These are phyloP conservation scores for Aspergillus baeticus DNA, from an alignment of 495 filamentous ascomycete genomes.

Conservation along the genomic window DNA sequence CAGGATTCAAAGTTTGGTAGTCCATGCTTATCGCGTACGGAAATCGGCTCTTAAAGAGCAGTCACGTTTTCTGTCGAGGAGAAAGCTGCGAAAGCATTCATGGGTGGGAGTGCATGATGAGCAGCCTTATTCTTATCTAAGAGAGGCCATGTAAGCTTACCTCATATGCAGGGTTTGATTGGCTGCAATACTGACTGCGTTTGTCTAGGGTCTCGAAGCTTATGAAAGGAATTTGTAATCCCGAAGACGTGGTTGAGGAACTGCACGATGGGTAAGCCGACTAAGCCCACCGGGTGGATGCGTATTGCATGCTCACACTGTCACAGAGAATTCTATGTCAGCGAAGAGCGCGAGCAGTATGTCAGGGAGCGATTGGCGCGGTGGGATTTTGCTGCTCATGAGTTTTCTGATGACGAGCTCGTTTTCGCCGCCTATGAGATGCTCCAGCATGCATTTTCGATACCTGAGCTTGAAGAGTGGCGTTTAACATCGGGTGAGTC, in stretches of 20 bases:
- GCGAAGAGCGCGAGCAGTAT: conserved; percentile 54
- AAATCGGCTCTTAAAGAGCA: conserved; percentile 69
- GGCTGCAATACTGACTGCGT: neutral
- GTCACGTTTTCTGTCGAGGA: conserved; percentile 60
- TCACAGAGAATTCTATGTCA: conserved; percentile 44
- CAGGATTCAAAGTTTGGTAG: conserved; percentile 67
- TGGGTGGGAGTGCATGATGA: conserved; percentile 89
- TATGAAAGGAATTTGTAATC: conserved; percentile 88
- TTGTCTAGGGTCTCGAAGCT: conserved; percentile 75
- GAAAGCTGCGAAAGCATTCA: conserved; percentile 75
- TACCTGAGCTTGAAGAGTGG: conserved; percentile 80
- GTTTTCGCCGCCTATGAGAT: conserved; percentile 76
- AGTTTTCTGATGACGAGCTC: conserved; percentile 85
- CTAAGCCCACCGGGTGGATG: neutral
- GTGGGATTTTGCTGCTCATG: conserved; percentile 88
- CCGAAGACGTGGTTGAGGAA: conserved; percentile 55
- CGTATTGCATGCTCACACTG: neutral
- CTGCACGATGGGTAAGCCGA: conserved; percentile 41
- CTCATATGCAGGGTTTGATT: neutral
- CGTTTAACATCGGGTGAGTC: conserved; percentile 68
- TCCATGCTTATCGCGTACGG: conserved; percentile 79
- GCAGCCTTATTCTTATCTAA: conserved; percentile 84
- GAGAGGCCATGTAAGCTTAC: conserved; percentile 67
- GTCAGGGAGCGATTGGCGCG: conserved; percentile 69
- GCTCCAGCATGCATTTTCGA: conserved; percentile 81